phyloP scores from a whole-genome alignment of 495 filamentous ascomycete species.

The Baudoinia panamericana region DNA sequence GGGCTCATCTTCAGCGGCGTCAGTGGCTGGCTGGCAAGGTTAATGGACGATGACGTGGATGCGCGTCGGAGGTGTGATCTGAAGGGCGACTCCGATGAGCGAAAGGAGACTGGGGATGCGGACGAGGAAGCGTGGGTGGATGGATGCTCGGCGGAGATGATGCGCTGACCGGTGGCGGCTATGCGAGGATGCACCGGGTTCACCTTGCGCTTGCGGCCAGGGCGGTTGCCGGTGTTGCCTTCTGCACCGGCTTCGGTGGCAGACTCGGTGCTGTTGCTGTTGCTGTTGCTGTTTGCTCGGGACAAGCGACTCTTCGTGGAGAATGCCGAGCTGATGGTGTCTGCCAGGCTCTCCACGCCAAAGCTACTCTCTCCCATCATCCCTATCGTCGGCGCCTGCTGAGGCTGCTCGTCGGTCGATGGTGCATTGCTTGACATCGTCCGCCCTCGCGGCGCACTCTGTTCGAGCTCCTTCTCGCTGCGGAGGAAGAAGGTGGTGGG shows the following conservation, averaged over 20 bases:
- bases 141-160: constrained; percentile 14
- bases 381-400: constrained; percentile 1
- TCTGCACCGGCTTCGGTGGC: constrained; percentile 8
- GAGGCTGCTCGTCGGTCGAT: constrained; percentile 5
- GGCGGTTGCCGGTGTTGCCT: neutral
- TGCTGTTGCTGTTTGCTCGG: constrained; percentile 20
- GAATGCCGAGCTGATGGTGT: constrained; percentile 35
- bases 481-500: constrained; percentile 30
- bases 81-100: constrained; percentile 21
- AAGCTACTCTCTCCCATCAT: constrained; percentile 35
- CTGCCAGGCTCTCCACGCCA: constrained; percentile 52
- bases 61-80: constrained; percentile 13
- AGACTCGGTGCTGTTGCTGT: constrained; percentile 19
- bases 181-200: constrained; percentile 20
- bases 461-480: constrained; percentile 29
- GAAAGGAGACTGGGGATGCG: constrained; percentile 12
- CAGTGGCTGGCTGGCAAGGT: constrained; percentile 36
- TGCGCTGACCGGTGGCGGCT: constrained; percentile 18
- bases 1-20: constrained; percentile 43
- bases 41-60: constrained; percentile 25
- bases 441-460: constrained; percentile 12
- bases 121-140: constrained; percentile 16
- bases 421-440: constrained; percentile 2
- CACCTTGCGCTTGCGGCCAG: constrained; percentile 19
- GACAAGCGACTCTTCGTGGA: constrained; percentile 18